A percentile compares a stretch with the other conserved stretches of the same genome.
phyloP scores from a whole-genome alignment of 805 yeast genomes.

The Blastobotrys americana region DNA sequence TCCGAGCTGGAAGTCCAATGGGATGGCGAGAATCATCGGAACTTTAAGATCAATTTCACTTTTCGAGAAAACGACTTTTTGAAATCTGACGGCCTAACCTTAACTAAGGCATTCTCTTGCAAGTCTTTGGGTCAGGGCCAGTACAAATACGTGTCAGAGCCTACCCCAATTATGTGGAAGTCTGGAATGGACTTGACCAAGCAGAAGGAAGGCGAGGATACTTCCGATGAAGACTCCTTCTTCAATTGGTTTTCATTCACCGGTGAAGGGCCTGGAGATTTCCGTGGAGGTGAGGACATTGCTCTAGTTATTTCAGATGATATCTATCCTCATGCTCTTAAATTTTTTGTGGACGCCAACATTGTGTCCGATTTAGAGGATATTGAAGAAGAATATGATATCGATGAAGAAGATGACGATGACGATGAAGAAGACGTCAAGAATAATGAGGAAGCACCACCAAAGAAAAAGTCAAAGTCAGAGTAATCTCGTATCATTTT shows the following conservation, averaged over 20 bases:
- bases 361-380: slow-evolving; percentile 33
- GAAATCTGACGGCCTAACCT: slow-evolving; percentile 40
- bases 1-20: slow-evolving; percentile 52
- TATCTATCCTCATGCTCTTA: slow-evolving; percentile 76
- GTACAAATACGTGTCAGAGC: slow-evolving; percentile 42
- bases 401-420: slow-evolving; percentile 14
- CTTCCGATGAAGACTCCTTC: slow-evolving; percentile 37
- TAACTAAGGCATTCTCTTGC: slow-evolving; percentile 50
- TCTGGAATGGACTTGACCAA: slow-evolving; percentile 48
- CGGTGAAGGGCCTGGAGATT: slow-evolving; percentile 64
- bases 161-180: slow-evolving; percentile 65
- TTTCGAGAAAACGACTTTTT: slow-evolving; percentile 49
- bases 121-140: slow-evolving; percentile 12
- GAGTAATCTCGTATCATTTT: background rate
- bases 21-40: slow-evolving; percentile 40
- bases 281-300: slow-evolving; percentile 73
- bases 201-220: slow-evolving; percentile 30
- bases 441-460: slow-evolving; percentile 14
- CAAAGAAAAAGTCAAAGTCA: slow-evolving; percentile 16
- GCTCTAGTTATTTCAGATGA: slow-evolving; percentile 71
- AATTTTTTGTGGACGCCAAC: slow-evolving; percentile 64
- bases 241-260: slow-evolving; percentile 88
- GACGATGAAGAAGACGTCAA: slow-evolving; percentile 16
- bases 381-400: slow-evolving; percentile 16
- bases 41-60: slow-evolving; percentile 53